phyloP scores from a whole-genome alignment of 2,329 filamentous ascomycete genomes.

The Venturia oleaginea region DNA sequence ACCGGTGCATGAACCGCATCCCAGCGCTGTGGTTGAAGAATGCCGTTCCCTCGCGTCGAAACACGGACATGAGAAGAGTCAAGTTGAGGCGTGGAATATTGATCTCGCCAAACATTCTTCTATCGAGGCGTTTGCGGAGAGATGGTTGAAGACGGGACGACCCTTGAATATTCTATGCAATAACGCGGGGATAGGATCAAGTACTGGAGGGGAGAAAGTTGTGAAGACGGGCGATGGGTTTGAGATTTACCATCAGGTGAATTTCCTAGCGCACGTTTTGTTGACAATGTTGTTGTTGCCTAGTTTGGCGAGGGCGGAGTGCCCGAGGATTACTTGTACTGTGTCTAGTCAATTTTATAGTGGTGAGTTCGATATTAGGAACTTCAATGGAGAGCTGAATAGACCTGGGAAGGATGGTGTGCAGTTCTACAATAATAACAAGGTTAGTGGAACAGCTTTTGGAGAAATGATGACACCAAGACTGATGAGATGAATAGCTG shows the following conservation, averaged over 20 bases:
- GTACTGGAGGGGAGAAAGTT: conserved; percentile 12
- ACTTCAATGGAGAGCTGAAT: conserved; percentile 20
- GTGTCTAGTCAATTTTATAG: conserved; percentile 23
- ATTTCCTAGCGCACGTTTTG: conserved; percentile 25
- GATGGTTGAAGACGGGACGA: conserved; percentile 21
- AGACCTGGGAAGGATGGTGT: conserved; percentile 10
- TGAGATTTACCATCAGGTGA: conserved; percentile 26
- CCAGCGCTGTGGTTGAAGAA: conserved; percentile 19
- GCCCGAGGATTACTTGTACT: conserved; percentile 24
- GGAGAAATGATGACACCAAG: not conserved
- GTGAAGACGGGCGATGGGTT: conserved; percentile 24
- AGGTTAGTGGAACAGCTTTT: conserved; percentile 11
- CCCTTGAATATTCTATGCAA: conserved; percentile 25
- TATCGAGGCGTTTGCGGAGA: conserved; percentile 21
- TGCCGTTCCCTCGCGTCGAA: conserved; percentile 15
- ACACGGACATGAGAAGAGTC: conserved; percentile 8
- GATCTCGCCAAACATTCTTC: conserved; percentile 20
- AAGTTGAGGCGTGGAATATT: conserved; percentile 23
- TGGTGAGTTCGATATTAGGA: conserved; percentile 21
- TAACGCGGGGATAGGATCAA: conserved; percentile 23
- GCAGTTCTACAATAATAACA: conserved; percentile 25
- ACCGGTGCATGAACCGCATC: conserved; percentile 20
- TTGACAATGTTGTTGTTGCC: conserved; percentile 24
- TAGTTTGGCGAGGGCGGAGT: conserved; percentile 18
- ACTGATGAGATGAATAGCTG: conserved; percentile 14